phyloP scores from a whole-genome alignment of 78 protist genomes.

The Neovahlkampfia damariscottae region DNA sequence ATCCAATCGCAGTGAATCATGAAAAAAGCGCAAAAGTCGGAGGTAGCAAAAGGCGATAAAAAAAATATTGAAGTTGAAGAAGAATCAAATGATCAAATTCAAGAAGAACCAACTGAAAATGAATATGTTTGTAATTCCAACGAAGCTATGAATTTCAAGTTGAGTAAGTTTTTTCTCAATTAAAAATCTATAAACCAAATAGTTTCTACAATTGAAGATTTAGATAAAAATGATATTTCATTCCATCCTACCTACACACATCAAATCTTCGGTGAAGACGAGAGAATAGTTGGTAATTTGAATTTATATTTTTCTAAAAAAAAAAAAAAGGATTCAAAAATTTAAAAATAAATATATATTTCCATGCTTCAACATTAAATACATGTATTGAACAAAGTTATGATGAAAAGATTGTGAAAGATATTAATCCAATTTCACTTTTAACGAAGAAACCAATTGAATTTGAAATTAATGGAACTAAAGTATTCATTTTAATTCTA shows the following conservation, averaged over 20 bases:
- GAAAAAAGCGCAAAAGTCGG: too few species aligned
- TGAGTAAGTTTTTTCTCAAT: neutral
- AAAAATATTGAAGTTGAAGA: neutral
- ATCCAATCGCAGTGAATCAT: too few species aligned
- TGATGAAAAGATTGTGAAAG: neutral
- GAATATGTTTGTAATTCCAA: neutral
- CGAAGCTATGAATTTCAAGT: neutral
- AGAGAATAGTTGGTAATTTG: slow-evolving; percentile 1
- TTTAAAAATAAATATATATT: neutral
- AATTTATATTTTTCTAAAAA: too few species aligned
- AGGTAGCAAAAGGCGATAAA: neutral
- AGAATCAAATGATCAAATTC: neutral
- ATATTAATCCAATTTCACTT: neutral
- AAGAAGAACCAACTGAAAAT: neutral
- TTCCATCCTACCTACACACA: neutral
- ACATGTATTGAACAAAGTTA: neutral
- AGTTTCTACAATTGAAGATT: neutral
- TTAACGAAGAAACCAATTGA: neutral
- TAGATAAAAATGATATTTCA: neutral
- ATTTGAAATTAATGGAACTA: too few species aligned
- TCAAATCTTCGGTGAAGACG: neutral
- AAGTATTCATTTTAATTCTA: too few species aligned
- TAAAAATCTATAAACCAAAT: neutral
- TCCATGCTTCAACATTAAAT: neutral
- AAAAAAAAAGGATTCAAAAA: too few species aligned